Evolutionary conservation across 2,329 filamentous ascomycete species (phyloP), one percentile per base, ranked within the genome.

Genomic region (Diaporthe vexans): DNA sequence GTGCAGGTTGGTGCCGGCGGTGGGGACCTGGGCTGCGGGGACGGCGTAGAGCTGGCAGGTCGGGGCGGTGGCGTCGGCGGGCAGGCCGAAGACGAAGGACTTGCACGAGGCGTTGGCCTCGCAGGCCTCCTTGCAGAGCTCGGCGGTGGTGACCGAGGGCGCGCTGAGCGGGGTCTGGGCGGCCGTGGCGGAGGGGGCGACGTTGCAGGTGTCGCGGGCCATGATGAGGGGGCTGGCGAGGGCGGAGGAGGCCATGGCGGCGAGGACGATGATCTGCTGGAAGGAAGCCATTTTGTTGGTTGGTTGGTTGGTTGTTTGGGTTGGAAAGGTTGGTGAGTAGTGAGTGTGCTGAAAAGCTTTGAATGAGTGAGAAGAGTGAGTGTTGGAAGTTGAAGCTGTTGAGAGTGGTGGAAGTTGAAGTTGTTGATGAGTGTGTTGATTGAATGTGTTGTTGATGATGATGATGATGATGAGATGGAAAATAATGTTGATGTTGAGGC

Each of bases 81-180:
- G 58, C 4, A 63, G 58, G n/a, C 58, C 58, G 9, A 63, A 63
- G 37, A 63, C 58, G 24, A 63, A 63, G 17, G 58, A 46, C 58
- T 63, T 46, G 58, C 58, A 63, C 2, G 58, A 63, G 40, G 58
- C 15, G 37, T 63, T 63, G 58, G 58, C 58, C 58, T 63, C 58
- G n/a, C 58, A 63, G 9, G 58, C 58, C 58, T 63, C 58, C 37
- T 63, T 63, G 58, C 58, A 63, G 2, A 63, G 37, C 58, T 63
- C 58, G 3, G 58, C 58, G 24, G 58, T 63, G 13, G 58, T 63
- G 37, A 63, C 58, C 0, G 58, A 63, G 2, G 58, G 58, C 24
- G 13, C 3, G 37, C 58, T 63, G 15, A 63, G 58, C 13, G 58
- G 58, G 6, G 58, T 63, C 58, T 63, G 58, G 4, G n/a, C 4